Base-by-base conservation (phyloP, 352 stramenopile genomes). In the Phytophthora constricta region DNA sequence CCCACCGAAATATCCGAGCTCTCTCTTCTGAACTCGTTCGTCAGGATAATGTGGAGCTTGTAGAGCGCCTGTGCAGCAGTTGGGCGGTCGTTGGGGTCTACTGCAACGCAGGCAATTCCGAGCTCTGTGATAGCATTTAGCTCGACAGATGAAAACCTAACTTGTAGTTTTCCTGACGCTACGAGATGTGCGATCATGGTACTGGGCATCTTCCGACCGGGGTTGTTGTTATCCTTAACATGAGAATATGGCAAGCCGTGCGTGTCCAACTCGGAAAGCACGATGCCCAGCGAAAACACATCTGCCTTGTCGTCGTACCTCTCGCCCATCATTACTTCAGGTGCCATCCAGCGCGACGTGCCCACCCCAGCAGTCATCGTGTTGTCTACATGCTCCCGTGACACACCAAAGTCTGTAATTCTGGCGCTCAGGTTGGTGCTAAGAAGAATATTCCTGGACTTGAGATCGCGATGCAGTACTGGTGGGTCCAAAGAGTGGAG, bases 371-470 rank as follows among this genome's bases (percentile, higher is more conserved):
- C 56, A 27, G 67, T 75, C 62, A 75, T 63, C 2, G 67, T 75
- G 10, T 61, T 16, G 34, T 72, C 62, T 25, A 47, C 57, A 9
- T 72, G 57, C 51, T 68, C 56, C 0, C 67, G 48, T n/a, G 75
- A 79, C 9, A 65, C 53, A 5, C 77, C 77, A 76, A 89, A 89
- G 69, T 87, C 80, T 13, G 78, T 84, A 25, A 89, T 50, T 37
- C 76, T 80, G 8, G 77, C 77, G 20, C 82, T 65, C 3, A 80
- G 45, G 13, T 68, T 69, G 22, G 23, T 27, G 19, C 61, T 76
- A 5, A 91, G 56, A 28, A 91, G 68, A 55, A 89, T 81, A 68
- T 89, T 91, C 58, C 78, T 82, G 3, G 74, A 87, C 65, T 91
- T 91, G 49, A 91, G 74, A 47, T 91, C 82, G 56, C 82, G 79